Evolutionary conservation across 2,329 filamentous ascomycete genomes (phyloP).

Genomic region (Claviceps arundinis): DNA sequence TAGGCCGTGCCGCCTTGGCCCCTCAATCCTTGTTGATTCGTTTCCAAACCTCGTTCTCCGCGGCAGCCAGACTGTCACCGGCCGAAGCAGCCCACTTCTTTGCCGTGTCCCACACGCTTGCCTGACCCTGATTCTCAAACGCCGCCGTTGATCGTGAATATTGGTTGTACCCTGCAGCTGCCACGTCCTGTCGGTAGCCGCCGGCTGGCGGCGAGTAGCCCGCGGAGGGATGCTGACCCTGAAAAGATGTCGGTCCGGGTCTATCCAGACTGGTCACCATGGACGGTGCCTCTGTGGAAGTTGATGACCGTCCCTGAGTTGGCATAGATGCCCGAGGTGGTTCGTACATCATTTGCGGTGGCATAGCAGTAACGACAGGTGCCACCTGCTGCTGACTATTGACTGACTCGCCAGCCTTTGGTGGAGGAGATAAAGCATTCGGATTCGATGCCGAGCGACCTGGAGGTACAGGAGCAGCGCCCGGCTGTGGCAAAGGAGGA

Average conservation of each 20-base stretch:
- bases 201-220: slow-evolving; percentile 35
- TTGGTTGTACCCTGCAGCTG: slow-evolving; percentile 37
- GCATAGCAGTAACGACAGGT: slow-evolving; percentile 22
- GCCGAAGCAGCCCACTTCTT: slow-evolving; percentile 45
- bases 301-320: slow-evolving; percentile 32
- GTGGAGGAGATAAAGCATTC: slow-evolving; percentile 33
- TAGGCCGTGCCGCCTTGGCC: background rate
- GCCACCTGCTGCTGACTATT: slow-evolving; percentile 21
- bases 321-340: slow-evolving; percentile 28
- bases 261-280: background rate
- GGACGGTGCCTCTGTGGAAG: slow-evolving; percentile 18
- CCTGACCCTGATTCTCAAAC: slow-evolving; percentile 17
- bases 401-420: slow-evolving; percentile 33
- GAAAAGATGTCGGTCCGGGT: slow-evolving; percentile 14
- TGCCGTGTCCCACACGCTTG: slow-evolving; percentile 40
- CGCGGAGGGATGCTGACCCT: slow-evolving; percentile 13
- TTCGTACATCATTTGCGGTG: slow-evolving; percentile 35
- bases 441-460: slow-evolving; percentile 5
- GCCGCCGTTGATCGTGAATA: slow-evolving; percentile 30
- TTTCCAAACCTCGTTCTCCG: slow-evolving; percentile 50
- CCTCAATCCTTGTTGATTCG: slow-evolving; percentile 43
- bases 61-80: slow-evolving; percentile 42
- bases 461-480: slow-evolving; percentile 35
- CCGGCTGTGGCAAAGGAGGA: slow-evolving; percentile 45
- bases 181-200: slow-evolving; percentile 39